These are phyloP conservation scores for Hyphopichia wangnamkhiaoensis DNA, from an alignment of 1,139 yeast genomes.

Conservation along the genomic window DNA sequence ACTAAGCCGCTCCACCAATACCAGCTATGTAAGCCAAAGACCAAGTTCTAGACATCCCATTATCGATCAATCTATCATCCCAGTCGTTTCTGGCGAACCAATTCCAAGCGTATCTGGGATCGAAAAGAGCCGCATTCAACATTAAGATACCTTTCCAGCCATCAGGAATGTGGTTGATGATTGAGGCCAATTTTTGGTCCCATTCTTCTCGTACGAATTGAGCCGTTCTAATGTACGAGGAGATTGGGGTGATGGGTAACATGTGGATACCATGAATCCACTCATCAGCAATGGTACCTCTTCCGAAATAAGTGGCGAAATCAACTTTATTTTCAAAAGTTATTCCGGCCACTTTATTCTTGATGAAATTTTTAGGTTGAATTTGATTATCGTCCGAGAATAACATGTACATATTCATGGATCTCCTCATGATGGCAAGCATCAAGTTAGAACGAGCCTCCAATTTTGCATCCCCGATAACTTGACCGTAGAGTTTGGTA, in stretches of 20 bases:
- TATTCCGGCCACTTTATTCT: conserved; percentile 48
- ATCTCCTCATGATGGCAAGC: conserved; percentile 42
- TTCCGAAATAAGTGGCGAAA: conserved; percentile 46
- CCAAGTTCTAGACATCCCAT: conserved; percentile 51
- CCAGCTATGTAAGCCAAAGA: conserved; percentile 45
- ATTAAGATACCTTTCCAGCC: conserved; percentile 49
- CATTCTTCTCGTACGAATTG: conserved; percentile 46
- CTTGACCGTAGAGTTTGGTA: conserved; percentile 40
- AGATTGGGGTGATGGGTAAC: conserved; percentile 48
- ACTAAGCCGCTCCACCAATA: conserved; percentile 24
- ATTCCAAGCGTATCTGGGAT: conserved; percentile 37
- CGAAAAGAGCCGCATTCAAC: conserved; percentile 39
- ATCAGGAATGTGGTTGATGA: conserved; percentile 40
- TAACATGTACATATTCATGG: conserved; percentile 48
- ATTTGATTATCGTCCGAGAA: conserved; percentile 39
- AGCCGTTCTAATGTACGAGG: conserved; percentile 37
- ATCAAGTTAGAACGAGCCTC: conserved; percentile 42
- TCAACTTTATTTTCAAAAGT: conserved; percentile 47
- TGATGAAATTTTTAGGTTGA: conserved; percentile 38
- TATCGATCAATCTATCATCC: conserved; percentile 39
- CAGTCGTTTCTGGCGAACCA: conserved; percentile 44
- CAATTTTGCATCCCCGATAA: conserved; percentile 34
- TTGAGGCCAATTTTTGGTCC: conserved; percentile 34
- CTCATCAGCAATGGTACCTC: conserved; percentile 44
- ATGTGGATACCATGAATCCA: conserved; percentile 53